Conservation (phyloP, 768 basidiomycete species). For the Mycena pura region DNA sequence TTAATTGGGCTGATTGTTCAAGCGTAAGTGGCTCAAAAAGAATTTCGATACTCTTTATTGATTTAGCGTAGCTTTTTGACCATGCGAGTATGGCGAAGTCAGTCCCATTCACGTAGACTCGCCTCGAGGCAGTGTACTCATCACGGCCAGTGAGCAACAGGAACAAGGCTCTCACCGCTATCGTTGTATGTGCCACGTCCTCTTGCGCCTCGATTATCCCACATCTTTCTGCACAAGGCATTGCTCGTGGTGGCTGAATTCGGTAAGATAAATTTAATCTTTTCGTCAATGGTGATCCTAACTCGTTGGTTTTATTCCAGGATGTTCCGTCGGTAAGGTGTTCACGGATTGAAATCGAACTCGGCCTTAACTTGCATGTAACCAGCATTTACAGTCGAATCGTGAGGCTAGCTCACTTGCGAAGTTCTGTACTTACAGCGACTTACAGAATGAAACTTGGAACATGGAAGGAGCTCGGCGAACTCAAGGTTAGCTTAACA, state of each 20-base stretch:
- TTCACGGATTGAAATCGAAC: neutral
- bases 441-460: conserved; percentile 46
- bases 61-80: conserved; percentile 45
- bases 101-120: conserved; percentile 21
- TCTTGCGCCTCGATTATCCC: neutral
- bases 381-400: conserved; percentile 55
- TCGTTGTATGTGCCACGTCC: conserved; percentile 44
- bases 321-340: conserved; percentile 50
- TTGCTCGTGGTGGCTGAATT: conserved; percentile 57
- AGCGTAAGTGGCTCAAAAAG: conserved; percentile 39
- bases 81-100: conserved; percentile 52
- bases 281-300: neutral
- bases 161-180: conserved; percentile 48
- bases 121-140: neutral
- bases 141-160: conserved; percentile 52
- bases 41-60: neutral
- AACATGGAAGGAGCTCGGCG: conserved; percentile 51
- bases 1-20: conserved; percentile 64
- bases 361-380: conserved; percentile 1
- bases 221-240: conserved; percentile 35
- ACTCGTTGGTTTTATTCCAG: conserved; percentile 33
- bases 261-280: conserved; percentile 39
- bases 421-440: neutral
- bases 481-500: conserved; percentile 47
- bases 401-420: conserved; percentile 39